A percentile compares a stretch with the other conserved stretches of the same genome.
These are phyloP conservation scores for Ormosia emarginata DNA, from an alignment of 306 rosid genomes.

Conservation along the genomic window DNA sequence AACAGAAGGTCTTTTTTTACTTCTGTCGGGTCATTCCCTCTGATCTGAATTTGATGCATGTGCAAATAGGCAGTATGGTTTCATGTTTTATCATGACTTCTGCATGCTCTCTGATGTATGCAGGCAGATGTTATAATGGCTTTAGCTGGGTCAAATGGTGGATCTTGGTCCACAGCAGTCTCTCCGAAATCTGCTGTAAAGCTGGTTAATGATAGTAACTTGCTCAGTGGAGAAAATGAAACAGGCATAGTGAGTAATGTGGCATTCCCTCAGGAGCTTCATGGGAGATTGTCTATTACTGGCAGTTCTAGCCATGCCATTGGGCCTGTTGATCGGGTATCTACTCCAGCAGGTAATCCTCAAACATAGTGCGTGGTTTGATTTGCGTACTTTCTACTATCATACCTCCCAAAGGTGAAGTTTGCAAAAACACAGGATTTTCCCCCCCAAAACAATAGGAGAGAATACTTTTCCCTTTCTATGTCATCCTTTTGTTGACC, in stretches of 20 bases:
- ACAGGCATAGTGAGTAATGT: conserved; percentile 47
- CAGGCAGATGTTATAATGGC: conserved; percentile 99
- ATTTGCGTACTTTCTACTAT: background rate
- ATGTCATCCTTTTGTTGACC: background rate
- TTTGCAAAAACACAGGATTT: background rate
- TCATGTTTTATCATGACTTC: conserved; percentile 13
- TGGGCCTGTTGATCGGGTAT: conserved; percentile 46
- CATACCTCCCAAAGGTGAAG: background rate
- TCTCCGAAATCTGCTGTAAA: conserved; percentile 59
- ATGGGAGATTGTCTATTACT: conserved; percentile 47
- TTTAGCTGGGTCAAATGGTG: conserved; percentile 96
- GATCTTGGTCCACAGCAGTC: conserved; percentile 90
- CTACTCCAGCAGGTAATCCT: conserved; percentile 53
- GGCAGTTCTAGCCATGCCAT: conserved; percentile 53
- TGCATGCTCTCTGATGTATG: conserved; percentile 18
- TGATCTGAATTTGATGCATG: conserved; percentile 9
- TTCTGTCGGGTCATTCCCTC: background rate
- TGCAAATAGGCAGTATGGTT: background rate
- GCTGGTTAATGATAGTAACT: conserved; percentile 45
- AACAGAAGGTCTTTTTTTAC: background rate
- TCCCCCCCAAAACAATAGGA: background rate
- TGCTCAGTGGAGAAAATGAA: conserved; percentile 64
- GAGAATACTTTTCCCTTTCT: background rate
- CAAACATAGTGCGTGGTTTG: background rate
- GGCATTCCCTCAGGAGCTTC: conserved; percentile 47